Percentiles rank a stretch among this genome's conserved stretches.
These are phyloP conservation scores for Ananas comosus DNA, from an alignment of 176 grass and related monocot species.

Conservation along the genomic window DNA sequence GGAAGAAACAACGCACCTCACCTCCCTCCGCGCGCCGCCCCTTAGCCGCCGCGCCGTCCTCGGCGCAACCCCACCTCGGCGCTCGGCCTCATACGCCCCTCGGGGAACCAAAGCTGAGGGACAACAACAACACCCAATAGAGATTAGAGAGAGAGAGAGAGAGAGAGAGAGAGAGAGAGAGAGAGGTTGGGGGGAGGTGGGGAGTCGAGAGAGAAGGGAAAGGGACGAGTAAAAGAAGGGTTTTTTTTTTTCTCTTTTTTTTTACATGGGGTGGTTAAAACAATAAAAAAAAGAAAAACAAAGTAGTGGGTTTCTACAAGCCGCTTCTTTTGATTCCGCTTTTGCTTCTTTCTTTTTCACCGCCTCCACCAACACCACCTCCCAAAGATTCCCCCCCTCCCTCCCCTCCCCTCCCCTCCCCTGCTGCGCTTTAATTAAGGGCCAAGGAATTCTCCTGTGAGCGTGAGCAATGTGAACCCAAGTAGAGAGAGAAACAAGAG, in stretches of 20 bases:
- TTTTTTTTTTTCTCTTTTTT: conserved; percentile 6
- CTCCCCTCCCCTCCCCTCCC: too few species aligned
- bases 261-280: neutral
- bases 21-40: conserved; percentile 11
- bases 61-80: neutral
- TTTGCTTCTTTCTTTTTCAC: conserved; percentile 20
- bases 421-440: conserved; percentile 29
- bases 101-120: neutral
- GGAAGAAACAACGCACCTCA: neutral
- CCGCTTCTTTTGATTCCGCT: conserved; percentile 23
- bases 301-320: too few species aligned
- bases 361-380: conserved; percentile 26
- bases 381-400: conserved; percentile 39
- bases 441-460: conserved; percentile 21
- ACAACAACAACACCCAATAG: neutral
- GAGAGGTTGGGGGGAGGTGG: too few species aligned
- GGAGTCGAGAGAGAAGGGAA: neutral
- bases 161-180: conserved; percentile 3
- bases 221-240: neutral
- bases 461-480: neutral
- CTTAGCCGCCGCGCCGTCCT: neutral
- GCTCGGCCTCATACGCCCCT: conserved; percentile 11
- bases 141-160: conserved; percentile 4
- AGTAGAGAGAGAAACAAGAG: neutral
- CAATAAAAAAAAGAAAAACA: too few species aligned